These are phyloP conservation scores for Ascochyta viciae-villosae DNA, from an alignment of 2,329 filamentous ascomycete genomes.

Conservation along the genomic window DNA sequence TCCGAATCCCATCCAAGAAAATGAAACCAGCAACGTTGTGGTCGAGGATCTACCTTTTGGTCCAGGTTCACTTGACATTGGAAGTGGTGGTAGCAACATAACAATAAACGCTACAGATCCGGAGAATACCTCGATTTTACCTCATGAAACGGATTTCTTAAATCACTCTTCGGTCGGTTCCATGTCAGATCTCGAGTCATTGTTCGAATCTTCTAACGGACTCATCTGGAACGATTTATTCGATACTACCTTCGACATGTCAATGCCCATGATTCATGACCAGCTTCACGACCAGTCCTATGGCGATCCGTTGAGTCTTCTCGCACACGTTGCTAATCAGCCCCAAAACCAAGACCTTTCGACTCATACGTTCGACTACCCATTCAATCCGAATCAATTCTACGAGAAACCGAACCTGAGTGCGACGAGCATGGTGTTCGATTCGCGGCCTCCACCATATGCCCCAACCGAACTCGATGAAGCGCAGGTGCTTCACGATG, in stretches of 20 bases:
- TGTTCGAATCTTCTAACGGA: slow-evolving; percentile 17
- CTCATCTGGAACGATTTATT: slow-evolving; percentile 23
- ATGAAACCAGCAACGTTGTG: not conserved
- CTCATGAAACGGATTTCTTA: slow-evolving; percentile 5
- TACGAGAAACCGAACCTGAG: not conserved
- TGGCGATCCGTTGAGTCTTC: slow-evolving; percentile 11
- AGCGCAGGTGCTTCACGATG: slow-evolving; percentile 15
- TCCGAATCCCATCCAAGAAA: not conserved
- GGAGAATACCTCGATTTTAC: not conserved
- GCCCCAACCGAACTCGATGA: slow-evolving; percentile 12
- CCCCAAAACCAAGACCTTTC: slow-evolving; percentile 1
- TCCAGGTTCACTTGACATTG: not conserved
- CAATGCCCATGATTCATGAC: slow-evolving; percentile 12
- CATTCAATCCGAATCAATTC: not conserved
- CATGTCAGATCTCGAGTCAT: slow-evolving; percentile 18
- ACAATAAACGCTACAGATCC: not conserved
- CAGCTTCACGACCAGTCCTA: slow-evolving; percentile 8
- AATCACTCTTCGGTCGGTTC: slow-evolving; percentile 13
- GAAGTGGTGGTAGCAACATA: not conserved
- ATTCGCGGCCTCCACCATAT: slow-evolving; percentile 14
- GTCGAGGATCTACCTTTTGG: not conserved
- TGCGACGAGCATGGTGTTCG: not conserved
- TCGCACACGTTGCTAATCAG: slow-evolving; percentile 16
- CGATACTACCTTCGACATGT: slow-evolving; percentile 17
- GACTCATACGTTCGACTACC: not conserved